A percentile compares a stretch with the other conserved stretches of the same genome.
These are phyloP conservation scores for Quercus berberidifolia DNA, from an alignment of 306 rosid species.

Conservation along the genomic window DNA sequence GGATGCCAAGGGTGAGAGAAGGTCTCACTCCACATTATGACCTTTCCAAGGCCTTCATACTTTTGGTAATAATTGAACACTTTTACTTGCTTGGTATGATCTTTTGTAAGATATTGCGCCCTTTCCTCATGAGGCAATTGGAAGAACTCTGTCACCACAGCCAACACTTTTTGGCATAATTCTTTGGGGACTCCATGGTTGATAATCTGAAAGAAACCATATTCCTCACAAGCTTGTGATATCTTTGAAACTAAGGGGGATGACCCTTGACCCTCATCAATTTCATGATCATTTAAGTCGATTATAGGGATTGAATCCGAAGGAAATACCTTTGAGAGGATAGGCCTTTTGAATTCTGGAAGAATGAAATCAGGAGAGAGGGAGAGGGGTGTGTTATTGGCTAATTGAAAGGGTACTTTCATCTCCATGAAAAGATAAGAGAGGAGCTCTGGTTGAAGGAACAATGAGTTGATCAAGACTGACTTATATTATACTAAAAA, in stretches of 20 bases:
- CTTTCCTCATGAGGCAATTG: slow-evolving; percentile 32
- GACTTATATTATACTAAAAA: too few species aligned
- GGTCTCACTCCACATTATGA: slow-evolving; percentile 47
- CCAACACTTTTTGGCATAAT: slow-evolving; percentile 26
- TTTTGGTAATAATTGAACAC: slow-evolving; percentile 26
- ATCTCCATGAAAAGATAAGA: slow-evolving; percentile 6
- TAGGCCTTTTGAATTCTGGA: slow-evolving; percentile 41
- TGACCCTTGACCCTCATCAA: not conserved
- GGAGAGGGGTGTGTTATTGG: slow-evolving; percentile 15
- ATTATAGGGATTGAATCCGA: slow-evolving; percentile 40
- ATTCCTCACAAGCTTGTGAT: slow-evolving; percentile 46
- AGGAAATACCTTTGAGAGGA: slow-evolving; percentile 30
- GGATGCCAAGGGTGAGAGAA: slow-evolving; percentile 43
- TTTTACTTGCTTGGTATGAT: slow-evolving; percentile 27
- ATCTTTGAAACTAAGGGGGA: slow-evolving; percentile 20
- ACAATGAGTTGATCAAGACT: too few species aligned
- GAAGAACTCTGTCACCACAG: slow-evolving; percentile 32
- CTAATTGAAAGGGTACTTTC: slow-evolving; percentile 25
- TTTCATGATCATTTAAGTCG: slow-evolving; percentile 22
- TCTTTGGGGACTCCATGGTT: slow-evolving; percentile 50
- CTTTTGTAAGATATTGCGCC: slow-evolving; percentile 23
- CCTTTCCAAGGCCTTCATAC: slow-evolving; percentile 13
- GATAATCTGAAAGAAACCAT: slow-evolving; percentile 45
- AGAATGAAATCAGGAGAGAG: slow-evolving; percentile 34
- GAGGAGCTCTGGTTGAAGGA: not conserved